Evolutionary conservation across 306 rosid species (phyloP), one percentile per base, ranked within the genome.

Genomic region (Vigna reflexopilosa): DNA sequence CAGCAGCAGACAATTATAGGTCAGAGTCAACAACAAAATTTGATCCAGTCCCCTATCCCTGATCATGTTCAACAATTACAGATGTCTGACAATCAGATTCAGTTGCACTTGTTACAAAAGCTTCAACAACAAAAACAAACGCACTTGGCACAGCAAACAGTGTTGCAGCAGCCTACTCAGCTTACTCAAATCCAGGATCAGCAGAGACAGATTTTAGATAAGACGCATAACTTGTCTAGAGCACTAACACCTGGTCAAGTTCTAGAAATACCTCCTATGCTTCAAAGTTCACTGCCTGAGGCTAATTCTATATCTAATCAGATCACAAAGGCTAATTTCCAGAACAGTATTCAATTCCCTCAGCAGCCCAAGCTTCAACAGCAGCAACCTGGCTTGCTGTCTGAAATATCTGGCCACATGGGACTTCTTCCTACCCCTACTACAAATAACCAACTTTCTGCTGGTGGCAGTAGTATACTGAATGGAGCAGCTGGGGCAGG

Each of bases 71-170:
- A 83, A 82, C 97, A 88, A 59, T 81, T 89, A 5, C 97, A 82
- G 55, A 77, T 91, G 77, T 87, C 98, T 6, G 98, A 95, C 22
- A 88, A 75, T 79, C 97, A 89, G 81, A 68, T 89, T 78, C 94
- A 88, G 66, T 58, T 86, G 82, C 97, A 88, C 64, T 84, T 95
- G 71, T 72, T 95, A 56, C 97, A 92, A 75, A 91, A 89, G 89
- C 86, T 89, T 80, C 97, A 92, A 71, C 98, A 90, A 72, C 96
- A 88, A 70, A 88, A 88, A 62, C 97, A 91, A 73, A 80, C 91
- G 16, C 70, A 81, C 84, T 75, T 91, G 73, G 85, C 88, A 15
- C 97, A 93, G 76, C 98, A 92, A 79, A 85, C 93, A 38, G 58
- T 80, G 12, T 73, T 84, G 80, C 94, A 78, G 76, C 92, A 85